Conservation (phyloP, 2,329 filamentous ascomycete genomes). For the Sarocladium strictum region DNA sequence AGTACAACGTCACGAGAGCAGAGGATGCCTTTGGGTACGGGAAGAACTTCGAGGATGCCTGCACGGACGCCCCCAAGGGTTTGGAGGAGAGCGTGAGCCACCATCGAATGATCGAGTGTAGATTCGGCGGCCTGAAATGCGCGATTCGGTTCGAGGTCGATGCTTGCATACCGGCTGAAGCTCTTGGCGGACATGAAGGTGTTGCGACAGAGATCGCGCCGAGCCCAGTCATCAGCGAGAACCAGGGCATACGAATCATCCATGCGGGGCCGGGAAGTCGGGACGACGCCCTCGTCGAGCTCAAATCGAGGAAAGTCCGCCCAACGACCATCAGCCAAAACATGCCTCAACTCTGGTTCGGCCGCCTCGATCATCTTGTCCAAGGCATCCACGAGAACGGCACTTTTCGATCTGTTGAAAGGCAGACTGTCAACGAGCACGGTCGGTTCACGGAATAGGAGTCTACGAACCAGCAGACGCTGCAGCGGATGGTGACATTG, state of each 20-base stretch:
- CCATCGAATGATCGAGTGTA: constrained; percentile 15
- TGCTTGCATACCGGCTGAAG: constrained; percentile 8
- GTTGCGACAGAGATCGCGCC: too few relatives aligned
- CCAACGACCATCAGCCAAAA: not conserved
- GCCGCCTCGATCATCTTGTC: not conserved
- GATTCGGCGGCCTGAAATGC: constrained; percentile 15
- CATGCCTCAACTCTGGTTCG: constrained; percentile 7
- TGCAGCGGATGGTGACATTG: not conserved
- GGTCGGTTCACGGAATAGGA: not conserved
- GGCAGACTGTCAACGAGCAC: not conserved
- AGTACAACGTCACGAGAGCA: not conserved
- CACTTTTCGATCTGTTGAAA: not conserved
- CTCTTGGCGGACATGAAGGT: too few relatives aligned
- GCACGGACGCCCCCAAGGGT: constrained; percentile 10
- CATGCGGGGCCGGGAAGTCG: not conserved
- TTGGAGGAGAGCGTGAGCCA: constrained; percentile 11
- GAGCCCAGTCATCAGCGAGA: too few relatives aligned
- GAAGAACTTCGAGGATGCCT: constrained; percentile 12
- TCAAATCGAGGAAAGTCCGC: not conserved
- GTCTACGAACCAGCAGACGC: not conserved
- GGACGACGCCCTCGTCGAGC: not conserved
- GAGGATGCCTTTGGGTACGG: constrained; percentile 8
- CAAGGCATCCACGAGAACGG: not conserved
- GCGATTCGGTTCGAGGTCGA: constrained; percentile 17
- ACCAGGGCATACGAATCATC: not conserved